A percentile compares a stretch with the other conserved stretches of the same genome.
phyloP scores from a whole-genome alignment of 306 rosid genomes.

The Nissolia schottii region DNA sequence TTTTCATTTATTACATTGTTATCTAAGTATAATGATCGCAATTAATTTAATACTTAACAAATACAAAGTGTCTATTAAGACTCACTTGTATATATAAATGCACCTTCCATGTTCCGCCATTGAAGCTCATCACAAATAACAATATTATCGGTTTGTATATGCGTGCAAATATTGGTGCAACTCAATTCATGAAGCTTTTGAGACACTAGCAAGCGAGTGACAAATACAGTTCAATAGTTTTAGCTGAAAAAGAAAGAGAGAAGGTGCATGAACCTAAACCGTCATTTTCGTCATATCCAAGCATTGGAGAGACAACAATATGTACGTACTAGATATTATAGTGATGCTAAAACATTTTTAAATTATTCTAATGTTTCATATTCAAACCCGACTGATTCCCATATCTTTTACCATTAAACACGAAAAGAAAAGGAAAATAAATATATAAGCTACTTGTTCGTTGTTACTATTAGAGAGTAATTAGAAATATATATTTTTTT shows the following conservation, averaged over 20 bases:
- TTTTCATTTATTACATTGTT: too few species aligned
- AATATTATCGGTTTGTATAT: background rate
- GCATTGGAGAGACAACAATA: slow-evolving; percentile 28
- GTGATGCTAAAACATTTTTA: background rate
- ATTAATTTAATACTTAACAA: too few species aligned
- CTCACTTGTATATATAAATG: too few species aligned
- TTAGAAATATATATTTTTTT: too few species aligned
- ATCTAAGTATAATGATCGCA: too few species aligned
- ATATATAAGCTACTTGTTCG: background rate
- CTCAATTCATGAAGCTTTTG: background rate
- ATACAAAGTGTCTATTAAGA: too few species aligned
- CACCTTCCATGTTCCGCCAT: too few species aligned
- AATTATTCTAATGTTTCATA: background rate
- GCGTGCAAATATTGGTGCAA: background rate
- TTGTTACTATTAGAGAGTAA: background rate
- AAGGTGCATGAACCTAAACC: slow-evolving; percentile 49
- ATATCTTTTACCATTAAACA: background rate
- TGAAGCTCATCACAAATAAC: too few species aligned
- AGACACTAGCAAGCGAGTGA: background rate
- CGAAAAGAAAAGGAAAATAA: background rate
- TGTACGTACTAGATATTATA: background rate
- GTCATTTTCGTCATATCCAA: background rate
- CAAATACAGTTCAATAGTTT: background rate
- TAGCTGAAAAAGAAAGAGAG: background rate
- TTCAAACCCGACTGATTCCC: background rate